phyloP scores from a whole-genome alignment of 2,329 filamentous ascomycete species.

The Botryotinia calthae region DNA sequence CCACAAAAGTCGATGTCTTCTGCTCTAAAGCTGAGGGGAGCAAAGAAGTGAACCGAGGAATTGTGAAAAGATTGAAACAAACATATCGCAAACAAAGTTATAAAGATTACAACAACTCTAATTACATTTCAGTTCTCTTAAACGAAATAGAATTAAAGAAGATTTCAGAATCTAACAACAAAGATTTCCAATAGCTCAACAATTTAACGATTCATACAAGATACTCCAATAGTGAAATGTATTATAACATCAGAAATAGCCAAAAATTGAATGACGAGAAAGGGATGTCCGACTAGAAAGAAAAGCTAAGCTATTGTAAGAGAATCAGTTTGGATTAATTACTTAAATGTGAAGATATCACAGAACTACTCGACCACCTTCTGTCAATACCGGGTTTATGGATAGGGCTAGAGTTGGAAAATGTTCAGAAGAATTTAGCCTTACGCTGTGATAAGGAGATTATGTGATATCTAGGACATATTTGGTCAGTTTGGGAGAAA shows the following conservation, averaged over 20 bases:
- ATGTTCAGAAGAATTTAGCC: background rate
- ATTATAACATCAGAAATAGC: background rate
- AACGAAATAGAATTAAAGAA: background rate
- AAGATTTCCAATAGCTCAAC: background rate
- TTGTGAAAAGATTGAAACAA: background rate
- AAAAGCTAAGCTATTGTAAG: background rate
- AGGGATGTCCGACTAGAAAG: background rate
- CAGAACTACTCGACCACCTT: background rate
- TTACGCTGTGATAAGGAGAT: background rate
- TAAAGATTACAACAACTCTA: background rate
- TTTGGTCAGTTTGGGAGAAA: background rate
- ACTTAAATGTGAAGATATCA: background rate
- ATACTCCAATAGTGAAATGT: background rate
- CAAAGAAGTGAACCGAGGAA: background rate
- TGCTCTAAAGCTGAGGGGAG: background rate
- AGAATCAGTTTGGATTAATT: background rate
- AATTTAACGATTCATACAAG: background rate
- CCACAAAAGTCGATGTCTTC: background rate
- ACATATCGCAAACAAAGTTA: background rate
- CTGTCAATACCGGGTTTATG: background rate
- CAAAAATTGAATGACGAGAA: background rate
- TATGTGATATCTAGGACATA: background rate
- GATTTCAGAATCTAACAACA: background rate
- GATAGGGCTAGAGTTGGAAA: background rate
- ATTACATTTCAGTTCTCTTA: background rate